Conservation (phyloP, 108 stramenopile genomes). For the Chaetoceros tenuissimus region DNA sequence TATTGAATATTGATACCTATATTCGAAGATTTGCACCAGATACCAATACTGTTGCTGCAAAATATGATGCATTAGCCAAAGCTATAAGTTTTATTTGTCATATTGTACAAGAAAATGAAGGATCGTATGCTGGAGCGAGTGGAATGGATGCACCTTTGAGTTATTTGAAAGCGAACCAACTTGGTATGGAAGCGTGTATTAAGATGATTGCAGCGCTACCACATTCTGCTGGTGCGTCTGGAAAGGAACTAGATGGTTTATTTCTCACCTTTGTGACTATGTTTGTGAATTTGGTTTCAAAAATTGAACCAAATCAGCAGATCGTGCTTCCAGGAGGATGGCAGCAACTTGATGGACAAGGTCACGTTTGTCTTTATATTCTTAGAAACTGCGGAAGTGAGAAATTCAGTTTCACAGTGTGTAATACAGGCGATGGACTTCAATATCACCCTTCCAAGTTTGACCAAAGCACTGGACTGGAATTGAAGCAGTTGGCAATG, state of each 20-base stretch:
- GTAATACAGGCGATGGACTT: constrained; percentile 83
- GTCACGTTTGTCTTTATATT: constrained; percentile 77
- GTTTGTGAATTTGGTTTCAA: constrained; percentile 72
- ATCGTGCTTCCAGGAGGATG: constrained; percentile 85
- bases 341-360: constrained; percentile 64
- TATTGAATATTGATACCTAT: constrained; percentile 76
- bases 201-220: constrained; percentile 72
- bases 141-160: constrained; percentile 27
- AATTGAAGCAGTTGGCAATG: constrained; percentile 77
- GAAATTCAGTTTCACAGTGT: constrained; percentile 76
- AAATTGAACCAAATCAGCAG: constrained; percentile 67
- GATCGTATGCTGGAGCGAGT: constrained; percentile 23
- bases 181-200: constrained; percentile 75
- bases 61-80: constrained; percentile 78
- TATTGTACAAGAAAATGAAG: constrained; percentile 61
- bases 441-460: constrained; percentile 82
- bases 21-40: constrained; percentile 51
- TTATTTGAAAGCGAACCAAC: constrained; percentile 61
- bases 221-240: constrained; percentile 76
- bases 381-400: constrained; percentile 59
- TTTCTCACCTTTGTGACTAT: constrained; percentile 84
- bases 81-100: constrained; percentile 76
- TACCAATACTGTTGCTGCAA: constrained; percentile 35
- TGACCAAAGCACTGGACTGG: constrained; percentile 65
- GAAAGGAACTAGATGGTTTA: constrained; percentile 62